phyloP scores from a whole-genome alignment of 352 stramenopile genomes.

The Globisporangium viniferum region DNA sequence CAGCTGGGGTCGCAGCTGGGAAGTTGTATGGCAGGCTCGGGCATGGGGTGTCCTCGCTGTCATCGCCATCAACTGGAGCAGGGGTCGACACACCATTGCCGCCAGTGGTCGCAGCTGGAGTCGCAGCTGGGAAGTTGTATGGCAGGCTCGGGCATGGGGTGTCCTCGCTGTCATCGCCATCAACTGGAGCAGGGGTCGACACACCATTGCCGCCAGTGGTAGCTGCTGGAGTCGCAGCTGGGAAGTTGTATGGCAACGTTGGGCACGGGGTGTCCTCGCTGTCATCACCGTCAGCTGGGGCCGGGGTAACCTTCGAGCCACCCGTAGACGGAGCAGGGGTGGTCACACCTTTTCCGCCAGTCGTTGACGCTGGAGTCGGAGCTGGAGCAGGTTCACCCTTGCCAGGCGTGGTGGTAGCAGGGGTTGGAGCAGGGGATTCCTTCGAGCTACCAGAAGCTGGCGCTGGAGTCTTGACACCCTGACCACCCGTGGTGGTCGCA shows the following conservation, averaged over 20 bases:
- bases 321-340: neutral
- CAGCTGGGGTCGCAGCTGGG: too few relatives aligned
- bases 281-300: neutral
- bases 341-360: neutral
- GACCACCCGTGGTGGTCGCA: too few relatives aligned
- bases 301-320: too few relatives aligned
- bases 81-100: neutral
- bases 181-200: too few relatives aligned
- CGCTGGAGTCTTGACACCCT: too few relatives aligned
- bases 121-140: neutral
- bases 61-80: neutral
- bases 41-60: too few relatives aligned
- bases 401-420: neutral
- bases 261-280: conserved; percentile 5
- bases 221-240: conserved; percentile 7
- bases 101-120: neutral
- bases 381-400: neutral
- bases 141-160: too few relatives aligned
- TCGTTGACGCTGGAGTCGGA: neutral
- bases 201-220: too few relatives aligned
- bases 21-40: too few relatives aligned
- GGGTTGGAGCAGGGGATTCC: too few relatives aligned
- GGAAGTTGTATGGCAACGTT: conserved; percentile 5
- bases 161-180: too few relatives aligned
- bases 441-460: too few relatives aligned